Base-by-base conservation (phyloP, 2,329 filamentous ascomycete genomes). In the Pseudocercospora cruenta region DNA sequence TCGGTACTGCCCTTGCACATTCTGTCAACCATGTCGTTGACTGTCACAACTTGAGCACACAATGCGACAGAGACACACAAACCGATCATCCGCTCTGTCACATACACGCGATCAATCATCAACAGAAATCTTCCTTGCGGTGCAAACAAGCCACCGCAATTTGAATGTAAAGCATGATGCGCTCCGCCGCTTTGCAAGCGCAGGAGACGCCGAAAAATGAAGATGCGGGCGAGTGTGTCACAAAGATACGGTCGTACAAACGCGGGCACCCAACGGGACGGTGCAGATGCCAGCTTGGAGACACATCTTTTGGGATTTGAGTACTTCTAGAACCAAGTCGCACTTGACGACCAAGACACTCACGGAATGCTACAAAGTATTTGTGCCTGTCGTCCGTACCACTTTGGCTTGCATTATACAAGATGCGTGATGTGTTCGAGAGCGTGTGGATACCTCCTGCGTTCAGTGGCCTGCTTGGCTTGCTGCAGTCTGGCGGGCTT, bases 281-380 rank as follows among this genome's bases (percentile, higher is more conserved):
- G 60, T 64, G 65, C 65, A 63, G 61, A 51, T 61, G 49, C 60
- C 65, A 63, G 36, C 60, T 51, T 60, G 33, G 14, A 36, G 33
- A 36, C 33, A 43, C 39, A 43, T 43, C 39, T 58, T 67, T 58
- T 58, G 65, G 65, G 62, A 64, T 64, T 67, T 63, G 65, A 64
- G 51, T 67, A 64, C 64, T 60, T 67, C 61, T 45, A 67, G 61
- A 64, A 61, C 65, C 47, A 58, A 64, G 65, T 67, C 51, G 58
- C 65, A 67, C 65, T 62, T 67, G 65, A 67, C 65, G 61, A 67
- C 65, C 55, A 61, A 28, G 58, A 61, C 57, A 63, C 59, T 64
- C 61, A 58, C 54, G 57, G 65, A 54, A 63, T 61, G 39, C 49
- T 67, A 54, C 61, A 67, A 58, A 62, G 57, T 64, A 58, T 64